Percentiles rank a stretch among this genome's conserved stretches.
These are phyloP conservation scores for Arxiozyma bovina DNA, from an alignment of 1,139 yeast species.

Conservation along the genomic window DNA sequence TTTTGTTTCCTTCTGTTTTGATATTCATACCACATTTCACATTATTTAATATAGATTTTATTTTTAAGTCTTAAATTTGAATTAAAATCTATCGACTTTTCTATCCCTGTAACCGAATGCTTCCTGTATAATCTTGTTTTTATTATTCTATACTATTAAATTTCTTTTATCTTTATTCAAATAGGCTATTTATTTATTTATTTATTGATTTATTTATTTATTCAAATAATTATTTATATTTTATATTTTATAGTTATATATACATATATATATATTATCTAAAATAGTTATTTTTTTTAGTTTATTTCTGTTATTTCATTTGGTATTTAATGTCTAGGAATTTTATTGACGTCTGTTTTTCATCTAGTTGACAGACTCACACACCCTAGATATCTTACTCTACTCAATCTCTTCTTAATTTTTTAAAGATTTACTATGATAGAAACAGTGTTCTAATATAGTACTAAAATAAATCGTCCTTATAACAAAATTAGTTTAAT, in stretches of 20 bases:
- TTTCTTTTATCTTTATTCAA: not conserved
- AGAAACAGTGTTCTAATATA: too few species aligned
- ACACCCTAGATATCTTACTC: too few species aligned
- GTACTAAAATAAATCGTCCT: too few species aligned
- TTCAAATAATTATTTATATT: not conserved
- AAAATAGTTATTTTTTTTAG: not conserved
- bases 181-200: not conserved
- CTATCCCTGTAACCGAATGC: not conserved
- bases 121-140: not conserved
- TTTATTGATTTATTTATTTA: not conserved
- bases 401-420: too few species aligned
- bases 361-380: too few species aligned
- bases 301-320: not conserved
- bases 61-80: not conserved
- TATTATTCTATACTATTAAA: not conserved
- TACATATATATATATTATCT: not conserved
- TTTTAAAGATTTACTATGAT: too few species aligned
- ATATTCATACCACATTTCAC: not conserved
- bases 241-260: not conserved
- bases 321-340: not conserved
- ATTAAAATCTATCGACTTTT: not conserved
- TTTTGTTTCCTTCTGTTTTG: not conserved
- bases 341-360: too few species aligned
- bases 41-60: too few species aligned
- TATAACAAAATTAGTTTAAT: too few species aligned